These are phyloP conservation scores for Diaporthe caulivora DNA, from an alignment of 2,329 filamentous ascomycete genomes.

Conservation along the genomic window DNA sequence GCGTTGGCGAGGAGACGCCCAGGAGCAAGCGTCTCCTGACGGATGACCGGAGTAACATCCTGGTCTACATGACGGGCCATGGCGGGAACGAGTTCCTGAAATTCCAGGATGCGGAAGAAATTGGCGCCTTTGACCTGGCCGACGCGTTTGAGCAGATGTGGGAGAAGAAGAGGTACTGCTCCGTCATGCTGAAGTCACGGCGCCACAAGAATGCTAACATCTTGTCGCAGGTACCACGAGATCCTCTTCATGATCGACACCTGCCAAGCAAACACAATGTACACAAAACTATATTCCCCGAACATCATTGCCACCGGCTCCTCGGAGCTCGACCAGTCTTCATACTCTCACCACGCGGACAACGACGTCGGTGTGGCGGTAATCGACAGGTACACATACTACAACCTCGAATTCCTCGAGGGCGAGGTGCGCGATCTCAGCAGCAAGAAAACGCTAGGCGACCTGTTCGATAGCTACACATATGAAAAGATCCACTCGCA, in stretches of 20 bases:
- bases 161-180: conserved; percentile 91
- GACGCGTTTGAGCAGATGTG: conserved; percentile 99
- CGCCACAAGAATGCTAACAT: conserved; percentile 4
- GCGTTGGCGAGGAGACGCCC: conserved; percentile 94
- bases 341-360: conserved; percentile 97
- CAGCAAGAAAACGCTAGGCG: conserved; percentile 90
- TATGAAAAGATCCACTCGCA: conserved; percentile 94
- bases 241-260: conserved; percentile 99
- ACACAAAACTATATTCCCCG: conserved; percentile 96
- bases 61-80: conserved; percentile 99
- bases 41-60: conserved; percentile 94
- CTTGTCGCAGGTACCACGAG: conserved; percentile 84
- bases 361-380: conserved; percentile 98
- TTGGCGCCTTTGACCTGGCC: conserved; percentile 93
- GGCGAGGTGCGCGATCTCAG: conserved; percentile 87
- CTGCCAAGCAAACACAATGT: conserved; percentile 99
- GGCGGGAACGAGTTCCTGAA: conserved; percentile 98
- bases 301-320: conserved; percentile 99
- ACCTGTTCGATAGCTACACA: conserved; percentile 96
- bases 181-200: not conserved
- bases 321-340: conserved; percentile 94
- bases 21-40: conserved; percentile 93
- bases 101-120: conserved; percentile 98
- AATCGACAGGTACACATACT: conserved; percentile 98
- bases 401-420: conserved; percentile 97